These are phyloP conservation scores for Fusarium sp. DNA, from an alignment of 2,329 filamentous ascomycete species.

Conservation along the genomic window DNA sequence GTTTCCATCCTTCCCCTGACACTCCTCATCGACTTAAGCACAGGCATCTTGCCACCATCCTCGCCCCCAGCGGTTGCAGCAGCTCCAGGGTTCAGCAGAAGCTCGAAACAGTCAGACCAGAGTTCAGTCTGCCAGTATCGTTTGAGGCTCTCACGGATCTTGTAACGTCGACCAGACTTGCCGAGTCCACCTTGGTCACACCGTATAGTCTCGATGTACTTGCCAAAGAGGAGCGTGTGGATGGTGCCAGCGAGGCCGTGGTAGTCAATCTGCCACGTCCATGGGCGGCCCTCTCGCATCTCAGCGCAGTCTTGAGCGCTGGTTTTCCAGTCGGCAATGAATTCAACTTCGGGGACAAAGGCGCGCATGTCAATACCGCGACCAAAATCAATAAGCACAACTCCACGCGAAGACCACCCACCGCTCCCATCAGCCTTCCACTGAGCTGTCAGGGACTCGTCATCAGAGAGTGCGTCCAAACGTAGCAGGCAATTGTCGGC, in stretches of 20 bases:
- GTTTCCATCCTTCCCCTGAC: conserved; percentile 83
- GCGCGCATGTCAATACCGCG: conserved; percentile 92
- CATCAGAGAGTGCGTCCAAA: conserved; percentile 65
- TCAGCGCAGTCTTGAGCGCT: conserved; percentile 89
- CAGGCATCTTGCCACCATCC: conserved; percentile 75
- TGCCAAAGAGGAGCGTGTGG: conserved; percentile 90
- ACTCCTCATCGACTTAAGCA: conserved; percentile 73
- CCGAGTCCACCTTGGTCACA: conserved; percentile 65
- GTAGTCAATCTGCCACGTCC: conserved; percentile 98
- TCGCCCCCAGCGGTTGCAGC: conserved; percentile 73
- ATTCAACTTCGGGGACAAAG: conserved; percentile 78
- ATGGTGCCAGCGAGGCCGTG: conserved; percentile 90
- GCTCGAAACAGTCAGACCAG: conserved; percentile 84
- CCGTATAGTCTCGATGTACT: conserved; percentile 86
- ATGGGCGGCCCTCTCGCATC: conserved; percentile 92
- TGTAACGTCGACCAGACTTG: conserved; percentile 75
- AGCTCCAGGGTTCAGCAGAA: conserved; percentile 83
- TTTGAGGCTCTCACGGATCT: conserved; percentile 85
- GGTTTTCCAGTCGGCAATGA: conserved; percentile 96
- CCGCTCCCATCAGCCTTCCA: conserved; percentile 79
- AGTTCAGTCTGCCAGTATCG: conserved; percentile 97
- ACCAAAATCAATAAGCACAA: conserved; percentile 94
- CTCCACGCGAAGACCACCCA: conserved; percentile 83
- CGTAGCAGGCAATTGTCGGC: conserved; percentile 94
- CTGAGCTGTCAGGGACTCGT: conserved; percentile 63